phyloP scores from a whole-genome alignment of 331 rosid genomes.

The Cydonia oblonga region DNA sequence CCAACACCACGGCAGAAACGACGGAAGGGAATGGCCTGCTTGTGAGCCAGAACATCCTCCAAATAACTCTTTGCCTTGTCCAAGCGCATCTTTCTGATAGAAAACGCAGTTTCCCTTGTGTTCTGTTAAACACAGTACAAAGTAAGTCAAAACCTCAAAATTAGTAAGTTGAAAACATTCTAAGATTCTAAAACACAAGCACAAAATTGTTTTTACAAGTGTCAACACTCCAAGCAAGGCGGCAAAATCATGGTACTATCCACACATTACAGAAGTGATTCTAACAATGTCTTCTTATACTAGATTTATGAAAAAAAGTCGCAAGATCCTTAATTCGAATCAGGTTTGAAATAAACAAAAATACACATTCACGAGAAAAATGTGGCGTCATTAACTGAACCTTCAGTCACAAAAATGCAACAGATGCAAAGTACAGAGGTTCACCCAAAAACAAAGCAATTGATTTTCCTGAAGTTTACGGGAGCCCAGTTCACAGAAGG shows the following conservation, averaged over 20 bases:
- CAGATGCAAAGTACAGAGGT: constrained; percentile 17
- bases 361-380: neutral
- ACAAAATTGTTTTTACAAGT: neutral
- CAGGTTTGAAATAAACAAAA: constrained; percentile 4
- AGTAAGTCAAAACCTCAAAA: neutral
- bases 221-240: neutral
- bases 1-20: constrained; percentile 95
- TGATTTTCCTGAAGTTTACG: constrained; percentile 34
- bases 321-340: constrained; percentile 21
- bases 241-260: neutral
- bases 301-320: neutral
- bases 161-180: neutral
- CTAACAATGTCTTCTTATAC: neutral
- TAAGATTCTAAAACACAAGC: neutral
- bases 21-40: constrained; percentile 90
- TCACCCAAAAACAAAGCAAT: constrained; percentile 46
- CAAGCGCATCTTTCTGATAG: constrained; percentile 71
- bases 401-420: constrained; percentile 16
- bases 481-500: constrained; percentile 29
- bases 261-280: too few species aligned
- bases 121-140: constrained; percentile 15
- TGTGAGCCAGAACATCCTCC: constrained; percentile 93
- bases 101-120: constrained; percentile 76
- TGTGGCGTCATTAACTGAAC: constrained; percentile 48
- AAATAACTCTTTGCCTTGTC: constrained; percentile 73